Base-by-base conservation (phyloP, 176 grass and related monocot genomes). In the Rhynchospora pubera region DNA sequence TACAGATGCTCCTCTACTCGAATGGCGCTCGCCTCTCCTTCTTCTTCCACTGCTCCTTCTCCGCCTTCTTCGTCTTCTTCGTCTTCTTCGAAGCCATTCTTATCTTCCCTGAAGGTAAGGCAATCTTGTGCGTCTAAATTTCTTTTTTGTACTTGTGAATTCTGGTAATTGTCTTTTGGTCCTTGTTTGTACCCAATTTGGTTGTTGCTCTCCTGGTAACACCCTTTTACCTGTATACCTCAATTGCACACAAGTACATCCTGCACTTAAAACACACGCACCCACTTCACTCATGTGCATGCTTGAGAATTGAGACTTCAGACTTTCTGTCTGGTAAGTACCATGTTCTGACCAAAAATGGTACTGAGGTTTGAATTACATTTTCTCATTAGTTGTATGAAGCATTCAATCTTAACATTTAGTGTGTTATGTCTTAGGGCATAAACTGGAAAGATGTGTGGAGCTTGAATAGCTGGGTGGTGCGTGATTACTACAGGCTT, bases 391-490 rank as follows among this genome's bases (percentile, higher is more conserved):
- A 48, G 21, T 6, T 65, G 60, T 16, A 65, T 18, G 43, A 12
- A 81, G 22, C n/a, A 81, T 23, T 44, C 19, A 46, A 47, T 65
- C 8, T 28, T 65, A 42, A 81, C 21, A 28, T 81, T 81, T 52
- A 32, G 56, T 79, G 5, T 80, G 16, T 60, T 61, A 2, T 80
- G 43, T 26, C 15, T 26, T 48, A 81, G 79, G 79, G 24, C 24
- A 5, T 81, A 51, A 81, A 64, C 1, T 98, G 90, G 95, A 91
- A 69, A 73, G 90, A 94, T 65, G 11, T 94, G 16, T 94, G 62
- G 87, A 94, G 78, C 81, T 83, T 97, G 83, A 94, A 97, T 80
- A 84, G 83, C 15, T 94, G 95, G 95, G 92, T 97, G 70, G 95
- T 97, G 16, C 78, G 84, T 0, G 90, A 97, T 82, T 97, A 97